Evolutionary conservation across 2,329 filamentous ascomycete genomes (phyloP), one percentile per base, ranked within the genome.

Genomic region (Nothophoma quercina): DNA sequence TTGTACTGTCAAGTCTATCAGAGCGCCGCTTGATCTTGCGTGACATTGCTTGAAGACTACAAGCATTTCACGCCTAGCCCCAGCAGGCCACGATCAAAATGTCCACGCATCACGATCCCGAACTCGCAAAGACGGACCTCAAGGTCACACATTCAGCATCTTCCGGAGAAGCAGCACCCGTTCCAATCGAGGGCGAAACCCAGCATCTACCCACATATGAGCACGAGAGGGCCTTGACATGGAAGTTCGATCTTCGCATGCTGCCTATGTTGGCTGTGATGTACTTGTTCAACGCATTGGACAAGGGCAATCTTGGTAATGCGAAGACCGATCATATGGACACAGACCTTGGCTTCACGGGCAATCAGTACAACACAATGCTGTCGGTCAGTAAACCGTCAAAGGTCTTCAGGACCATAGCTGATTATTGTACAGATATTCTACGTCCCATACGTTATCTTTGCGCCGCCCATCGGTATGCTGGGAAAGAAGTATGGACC

Each of bases 371-470:
- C 75, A 90, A 90, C 67, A 80, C 85, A 22, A 81, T 90, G 39
- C 73, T 91, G 28, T 82, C 81, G 50, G 51, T 55, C 13, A 32
- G 44, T 50, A 25, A 8, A 5, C n/a, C 1, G 7, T 13, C 15
- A 15, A 15, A 6, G 7, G 3, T 13, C 19, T 1, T 3, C 26
- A 5, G 18, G 21, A 12, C 5, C 33, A 12, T 9, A 43, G 60
- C 39, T 53, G 23, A 53, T 10, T 23, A 7, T 13, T 1, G 12
- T 5, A n/a, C 2, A 53, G 50, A 85, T 92, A 58, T 92, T 92
- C 78, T 92, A 89, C 72, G 79, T 91, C 6, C 88, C 88, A 0
- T 91, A 88, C 68, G 88, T 90, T 28, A 67, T 91, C 3, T 88
- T 86, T 46, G 88, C 86, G 1, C 87, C 86, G 0, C 84, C 86